A percentile compares a stretch with the other conserved stretches of the same genome.
Evolutionary conservation across 2,329 filamentous ascomycete species (phyloP).

Genomic region (Coniochaeta prunicola): DNA sequence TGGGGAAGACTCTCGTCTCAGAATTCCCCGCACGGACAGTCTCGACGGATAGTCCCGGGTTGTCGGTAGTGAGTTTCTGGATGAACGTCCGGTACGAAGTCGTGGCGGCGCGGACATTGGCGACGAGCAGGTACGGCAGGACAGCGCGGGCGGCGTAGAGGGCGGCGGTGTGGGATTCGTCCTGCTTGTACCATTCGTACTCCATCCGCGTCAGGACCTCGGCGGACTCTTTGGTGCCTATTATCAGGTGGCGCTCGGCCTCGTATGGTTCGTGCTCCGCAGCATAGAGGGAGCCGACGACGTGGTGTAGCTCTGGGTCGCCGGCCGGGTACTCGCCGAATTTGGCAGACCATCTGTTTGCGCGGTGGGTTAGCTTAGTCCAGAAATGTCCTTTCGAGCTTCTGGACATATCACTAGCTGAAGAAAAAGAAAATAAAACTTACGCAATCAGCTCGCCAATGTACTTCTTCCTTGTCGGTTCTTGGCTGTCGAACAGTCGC

Average conservation of each 20-base stretch:
- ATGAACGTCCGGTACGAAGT: slow-evolving; percentile 73
- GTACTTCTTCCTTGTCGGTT: slow-evolving; percentile 90
- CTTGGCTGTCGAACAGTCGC: slow-evolving; percentile 70
- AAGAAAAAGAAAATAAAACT: slow-evolving; percentile 19
- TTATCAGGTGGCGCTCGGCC: slow-evolving; percentile 79
- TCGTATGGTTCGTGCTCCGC: slow-evolving; percentile 90
- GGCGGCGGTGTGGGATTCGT: slow-evolving; percentile 80
- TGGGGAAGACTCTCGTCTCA: slow-evolving; percentile 78
- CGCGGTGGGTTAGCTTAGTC: neutral
- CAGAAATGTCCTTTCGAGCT: neutral
- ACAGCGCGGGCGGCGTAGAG: slow-evolving; percentile 81
- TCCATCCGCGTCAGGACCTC: slow-evolving; percentile 75
- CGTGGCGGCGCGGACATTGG: slow-evolving; percentile 85
- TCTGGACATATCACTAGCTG: neutral
- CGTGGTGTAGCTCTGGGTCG: slow-evolving; percentile 91
- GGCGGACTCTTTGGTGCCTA: slow-evolving; percentile 85
- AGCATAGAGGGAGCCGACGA: slow-evolving; percentile 80
- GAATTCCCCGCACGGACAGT: slow-evolving; percentile 68
- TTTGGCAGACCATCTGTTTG: slow-evolving; percentile 71
- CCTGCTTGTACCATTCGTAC: slow-evolving; percentile 88
- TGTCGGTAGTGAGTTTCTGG: slow-evolving; percentile 50
- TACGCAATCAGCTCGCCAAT: slow-evolving; percentile 76
- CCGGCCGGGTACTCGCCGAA: slow-evolving; percentile 83
- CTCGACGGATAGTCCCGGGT: slow-evolving; percentile 60
- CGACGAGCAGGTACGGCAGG: slow-evolving; percentile 82